Conservation (phyloP, 1,284 basidiomycete genomes). For the Ceratobasidium theobromae region DNA sequence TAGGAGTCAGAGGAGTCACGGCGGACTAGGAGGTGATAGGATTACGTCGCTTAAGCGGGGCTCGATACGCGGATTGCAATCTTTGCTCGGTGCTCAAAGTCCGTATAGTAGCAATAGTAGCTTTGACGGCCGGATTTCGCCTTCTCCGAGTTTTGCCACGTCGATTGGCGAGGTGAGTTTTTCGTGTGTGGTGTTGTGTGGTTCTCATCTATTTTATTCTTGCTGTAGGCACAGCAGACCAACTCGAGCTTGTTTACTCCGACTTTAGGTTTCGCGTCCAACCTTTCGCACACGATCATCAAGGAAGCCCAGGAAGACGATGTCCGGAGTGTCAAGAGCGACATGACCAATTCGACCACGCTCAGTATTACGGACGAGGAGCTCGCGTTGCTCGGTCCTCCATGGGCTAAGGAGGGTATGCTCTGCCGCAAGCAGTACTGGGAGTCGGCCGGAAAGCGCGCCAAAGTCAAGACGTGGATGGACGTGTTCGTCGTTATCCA, state of each 20-base stretch:
- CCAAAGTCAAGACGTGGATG: constrained; percentile 85
- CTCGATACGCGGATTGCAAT: constrained; percentile 83
- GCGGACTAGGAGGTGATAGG: constrained; percentile 58
- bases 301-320: constrained; percentile 93
- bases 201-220: constrained; percentile 39
- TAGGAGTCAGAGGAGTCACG: constrained; percentile 58
- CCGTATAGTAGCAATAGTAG: constrained; percentile 71
- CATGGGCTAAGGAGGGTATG: constrained; percentile 98
- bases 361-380: constrained; percentile 92
- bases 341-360: constrained; percentile 60
- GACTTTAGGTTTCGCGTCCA: constrained; percentile 91
- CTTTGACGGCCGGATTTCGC: constrained; percentile 81
- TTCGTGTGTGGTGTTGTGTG: constrained; percentile 12
- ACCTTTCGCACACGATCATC: constrained; percentile 94
- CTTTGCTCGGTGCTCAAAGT: constrained; percentile 68
- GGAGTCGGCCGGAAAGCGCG: constrained; percentile 79
- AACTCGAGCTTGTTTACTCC: constrained; percentile 63
- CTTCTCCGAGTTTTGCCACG: constrained; percentile 84
- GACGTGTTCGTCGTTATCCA: constrained; percentile 96
- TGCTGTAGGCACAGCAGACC: constrained; percentile 42
- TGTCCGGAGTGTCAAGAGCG: constrained; percentile 65
- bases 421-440: constrained; percentile 92
- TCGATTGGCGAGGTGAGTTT: constrained; percentile 73
- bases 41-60: constrained; percentile 81
- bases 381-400: constrained; percentile 88